phyloP scores from a whole-genome alignment of 2,329 filamentous ascomycete species.

The Xylariaceae sp. region DNA sequence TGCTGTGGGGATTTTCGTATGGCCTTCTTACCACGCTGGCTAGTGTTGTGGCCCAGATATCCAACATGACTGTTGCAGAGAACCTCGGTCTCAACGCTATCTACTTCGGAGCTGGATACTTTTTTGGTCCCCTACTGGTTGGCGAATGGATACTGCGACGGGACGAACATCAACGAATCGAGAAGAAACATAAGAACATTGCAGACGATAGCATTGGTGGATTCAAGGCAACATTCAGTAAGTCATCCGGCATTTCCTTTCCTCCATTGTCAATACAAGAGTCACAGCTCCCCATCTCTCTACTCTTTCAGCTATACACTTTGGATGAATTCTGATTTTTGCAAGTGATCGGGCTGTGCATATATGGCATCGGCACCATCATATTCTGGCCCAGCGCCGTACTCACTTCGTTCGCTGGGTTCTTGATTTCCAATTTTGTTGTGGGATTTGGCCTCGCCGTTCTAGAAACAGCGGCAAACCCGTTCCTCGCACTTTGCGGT shows the following conservation, averaged over 20 bases:
- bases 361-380: conserved; percentile 74
- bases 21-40: conserved; percentile 82
- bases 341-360: conserved; percentile 61
- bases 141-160: conserved; percentile 67
- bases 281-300: too few species aligned
- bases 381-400: conserved; percentile 83
- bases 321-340: conserved; percentile 6
- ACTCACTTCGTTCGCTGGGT: conserved; percentile 70
- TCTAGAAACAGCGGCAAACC: conserved; percentile 77
- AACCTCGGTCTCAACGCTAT: conserved; percentile 64
- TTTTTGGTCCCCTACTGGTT: conserved; percentile 65
- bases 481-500: conserved; percentile 68
- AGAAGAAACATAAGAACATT: conserved; percentile 32
- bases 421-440: conserved; percentile 69
- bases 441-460: conserved; percentile 73
- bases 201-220: conserved; percentile 50
- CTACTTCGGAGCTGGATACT: conserved; percentile 68
- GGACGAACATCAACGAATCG: conserved; percentile 56
- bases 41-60: conserved; percentile 60
- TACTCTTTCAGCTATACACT: not conserved
- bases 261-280: too few species aligned
- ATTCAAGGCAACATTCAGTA: conserved; percentile 72
- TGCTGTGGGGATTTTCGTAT: conserved; percentile 89
- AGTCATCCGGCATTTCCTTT: not conserved
- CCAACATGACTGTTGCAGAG: conserved; percentile 57